A percentile compares a stretch with the other conserved stretches of the same genome.
Evolutionary conservation across 768 basidiomycete genomes (phyloP).

Genomic region (Xerocomus potaroensis): DNA sequence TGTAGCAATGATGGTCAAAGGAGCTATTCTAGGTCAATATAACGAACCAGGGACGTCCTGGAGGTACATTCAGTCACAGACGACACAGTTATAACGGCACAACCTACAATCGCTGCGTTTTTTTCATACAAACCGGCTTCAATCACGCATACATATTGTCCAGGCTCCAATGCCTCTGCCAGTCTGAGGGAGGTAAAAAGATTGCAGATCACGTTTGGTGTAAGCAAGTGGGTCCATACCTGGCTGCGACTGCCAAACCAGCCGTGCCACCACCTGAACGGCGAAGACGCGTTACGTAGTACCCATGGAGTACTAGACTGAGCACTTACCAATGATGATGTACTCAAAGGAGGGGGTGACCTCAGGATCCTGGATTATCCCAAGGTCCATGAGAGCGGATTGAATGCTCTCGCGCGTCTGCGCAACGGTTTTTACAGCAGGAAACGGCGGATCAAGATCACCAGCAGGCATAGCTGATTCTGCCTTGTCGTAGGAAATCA

Average conservation of each 20-base stretch:
- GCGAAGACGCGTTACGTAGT: no score
- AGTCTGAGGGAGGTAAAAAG: constrained; percentile 6
- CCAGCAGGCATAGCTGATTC: neutral
- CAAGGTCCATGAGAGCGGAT: neutral
- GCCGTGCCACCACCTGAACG: constrained; percentile 15
- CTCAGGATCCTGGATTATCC: neutral
- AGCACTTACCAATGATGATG: neutral
- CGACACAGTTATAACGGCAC: neutral
- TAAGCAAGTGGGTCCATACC: constrained; percentile 1
- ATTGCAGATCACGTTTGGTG: neutral
- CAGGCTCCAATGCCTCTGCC: constrained; percentile 9
- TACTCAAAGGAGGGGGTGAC: neutral
- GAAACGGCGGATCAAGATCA: neutral
- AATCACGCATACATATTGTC: constrained; percentile 17
- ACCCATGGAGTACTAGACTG: neutral
- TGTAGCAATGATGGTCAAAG: neutral
- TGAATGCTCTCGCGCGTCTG: neutral
- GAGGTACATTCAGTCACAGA: neutral
- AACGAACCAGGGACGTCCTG: constrained; percentile 19
- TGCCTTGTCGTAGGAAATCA: neutral
- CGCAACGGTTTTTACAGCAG: neutral
- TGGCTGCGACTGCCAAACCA: constrained; percentile 15
- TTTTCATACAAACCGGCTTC: constrained; percentile 8
- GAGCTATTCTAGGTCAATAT: neutral
- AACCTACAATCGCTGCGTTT: constrained; percentile 12